These are phyloP conservation scores for Phaeoacremonium minimum DNA, from an alignment of 2,329 filamentous ascomycete species.

Conservation along the genomic window DNA sequence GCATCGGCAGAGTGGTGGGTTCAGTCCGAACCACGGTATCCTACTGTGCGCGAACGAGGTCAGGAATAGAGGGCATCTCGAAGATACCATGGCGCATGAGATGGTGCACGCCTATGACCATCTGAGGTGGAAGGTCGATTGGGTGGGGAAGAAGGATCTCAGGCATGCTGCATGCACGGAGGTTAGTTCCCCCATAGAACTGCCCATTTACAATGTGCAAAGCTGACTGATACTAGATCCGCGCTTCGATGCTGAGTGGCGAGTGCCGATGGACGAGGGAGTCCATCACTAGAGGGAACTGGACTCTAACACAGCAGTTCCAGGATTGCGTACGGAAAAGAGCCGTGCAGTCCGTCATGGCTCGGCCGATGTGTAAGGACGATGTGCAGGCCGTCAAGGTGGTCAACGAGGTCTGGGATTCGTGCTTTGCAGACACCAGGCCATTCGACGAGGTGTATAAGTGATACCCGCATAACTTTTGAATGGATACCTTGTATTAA, in stretches of 20 bases:
- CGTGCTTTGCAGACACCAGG: slow-evolving; percentile 88
- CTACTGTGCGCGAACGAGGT: slow-evolving; percentile 91
- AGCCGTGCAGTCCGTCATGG: slow-evolving; percentile 75
- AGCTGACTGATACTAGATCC: slow-evolving; percentile 56
- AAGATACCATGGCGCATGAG: slow-evolving; percentile 93
- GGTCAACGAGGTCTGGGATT: slow-evolving; percentile 98
- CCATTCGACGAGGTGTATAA: slow-evolving; percentile 97
- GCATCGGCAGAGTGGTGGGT: slow-evolving; percentile 71
- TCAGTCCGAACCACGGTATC: slow-evolving; percentile 82
- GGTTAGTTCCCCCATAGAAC: slow-evolving; percentile 45
- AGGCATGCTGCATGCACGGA: slow-evolving; percentile 92
- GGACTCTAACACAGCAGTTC: slow-evolving; percentile 85
- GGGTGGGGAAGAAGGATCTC: slow-evolving; percentile 64
- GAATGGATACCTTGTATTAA: too few species aligned
- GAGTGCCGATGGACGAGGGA: slow-evolving; percentile 91
- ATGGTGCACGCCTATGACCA: slow-evolving; percentile 98
- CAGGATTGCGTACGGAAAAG: slow-evolving; percentile 85
- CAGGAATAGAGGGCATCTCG: slow-evolving; percentile 71
- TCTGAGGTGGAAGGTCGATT: slow-evolving; percentile 85
- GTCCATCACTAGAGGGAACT: slow-evolving; percentile 79
- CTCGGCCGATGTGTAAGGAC: slow-evolving; percentile 75
- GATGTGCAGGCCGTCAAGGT: slow-evolving; percentile 81
- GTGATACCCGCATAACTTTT: slow-evolving; percentile 32
- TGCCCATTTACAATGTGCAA: too few species aligned
- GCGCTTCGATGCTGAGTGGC: slow-evolving; percentile 86